Evolutionary conservation across 2,329 filamentous ascomycete species (phyloP).

Genomic region (Fusarium phyllophilum): DNA sequence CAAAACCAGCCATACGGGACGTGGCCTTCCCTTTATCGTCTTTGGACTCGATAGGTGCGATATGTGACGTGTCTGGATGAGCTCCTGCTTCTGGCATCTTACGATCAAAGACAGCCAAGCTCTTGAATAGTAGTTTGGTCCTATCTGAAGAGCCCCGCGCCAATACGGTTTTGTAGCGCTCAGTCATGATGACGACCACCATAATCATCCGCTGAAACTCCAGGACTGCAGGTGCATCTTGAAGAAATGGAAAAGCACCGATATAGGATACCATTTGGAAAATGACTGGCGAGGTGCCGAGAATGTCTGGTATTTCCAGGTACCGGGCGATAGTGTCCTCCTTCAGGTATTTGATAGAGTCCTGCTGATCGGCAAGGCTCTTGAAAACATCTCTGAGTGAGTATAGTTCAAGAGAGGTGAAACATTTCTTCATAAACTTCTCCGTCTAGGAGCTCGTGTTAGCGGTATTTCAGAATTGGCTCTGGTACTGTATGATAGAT

Average conservation of each 20-base stretch:
- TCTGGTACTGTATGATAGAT: slow-evolving; percentile 9
- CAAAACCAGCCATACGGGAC: slow-evolving; percentile 54
- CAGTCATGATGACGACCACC: slow-evolving; percentile 77
- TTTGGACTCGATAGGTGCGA: slow-evolving; percentile 14
- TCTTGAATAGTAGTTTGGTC: slow-evolving; percentile 74
- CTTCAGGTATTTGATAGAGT: slow-evolving; percentile 71
- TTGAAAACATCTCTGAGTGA: slow-evolving; percentile 79
- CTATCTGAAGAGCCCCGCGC: slow-evolving; percentile 66
- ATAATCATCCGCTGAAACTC: slow-evolving; percentile 77
- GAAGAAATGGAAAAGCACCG: slow-evolving; percentile 78
- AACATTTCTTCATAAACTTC: slow-evolving; percentile 75
- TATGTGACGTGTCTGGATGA: not conserved
- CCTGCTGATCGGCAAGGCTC: slow-evolving; percentile 72
- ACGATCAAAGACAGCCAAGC: slow-evolving; percentile 76
- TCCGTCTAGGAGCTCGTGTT: slow-evolving; percentile 57
- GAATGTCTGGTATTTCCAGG: slow-evolving; percentile 76
- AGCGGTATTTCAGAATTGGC: slow-evolving; percentile 2
- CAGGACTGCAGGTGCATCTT: slow-evolving; percentile 75
- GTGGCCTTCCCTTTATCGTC: not conserved
- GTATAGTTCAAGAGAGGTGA: slow-evolving; percentile 76
- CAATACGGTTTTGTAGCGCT: slow-evolving; percentile 73
- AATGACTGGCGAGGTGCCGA: slow-evolving; percentile 73
- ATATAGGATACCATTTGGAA: slow-evolving; percentile 78
- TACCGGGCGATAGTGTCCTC: slow-evolving; percentile 76
- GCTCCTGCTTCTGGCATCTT: slow-evolving; percentile 52